A percentile compares a stretch with the other conserved stretches of the same genome.
Conservation (phyloP, 306 rosid genomes). For the Malus sylvestris region DNA sequence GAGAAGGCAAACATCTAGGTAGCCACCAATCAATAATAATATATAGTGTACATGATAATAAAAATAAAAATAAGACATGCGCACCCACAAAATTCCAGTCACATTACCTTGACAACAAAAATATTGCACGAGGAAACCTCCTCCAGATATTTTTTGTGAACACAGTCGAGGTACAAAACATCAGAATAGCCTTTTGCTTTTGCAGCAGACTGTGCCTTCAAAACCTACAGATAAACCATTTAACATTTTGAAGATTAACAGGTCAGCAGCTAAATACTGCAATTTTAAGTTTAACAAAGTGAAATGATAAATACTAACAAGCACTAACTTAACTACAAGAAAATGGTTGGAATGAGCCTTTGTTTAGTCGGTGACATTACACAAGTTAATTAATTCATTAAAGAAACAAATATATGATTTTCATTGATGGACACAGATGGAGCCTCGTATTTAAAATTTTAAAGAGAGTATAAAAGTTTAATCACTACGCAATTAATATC, state of each 20-base stretch:
- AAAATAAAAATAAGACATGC: neutral
- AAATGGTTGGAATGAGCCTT: neutral
- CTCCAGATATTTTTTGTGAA: conserved; percentile 83
- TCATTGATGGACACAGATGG: neutral
- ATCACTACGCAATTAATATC: neutral
- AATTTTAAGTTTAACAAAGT: neutral
- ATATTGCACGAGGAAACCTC: conserved; percentile 98
- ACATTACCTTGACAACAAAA: conserved; percentile 87
- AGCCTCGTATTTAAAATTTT: neutral
- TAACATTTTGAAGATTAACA: neutral
- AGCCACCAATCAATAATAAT: neutral
- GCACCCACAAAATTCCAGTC: neutral
- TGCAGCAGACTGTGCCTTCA: conserved; percentile 90
- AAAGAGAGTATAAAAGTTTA: neutral
- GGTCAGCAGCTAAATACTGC: neutral
- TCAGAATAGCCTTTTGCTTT: conserved; percentile 91
- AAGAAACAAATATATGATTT: neutral
- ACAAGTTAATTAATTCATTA: neutral
- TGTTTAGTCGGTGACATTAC: neutral
- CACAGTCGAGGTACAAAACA: conserved; percentile 88
- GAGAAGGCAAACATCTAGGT: neutral
- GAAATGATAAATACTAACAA: neutral
- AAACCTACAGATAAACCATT: conserved; percentile 45
- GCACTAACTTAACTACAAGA: neutral
- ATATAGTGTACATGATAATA: neutral